phyloP scores from a whole-genome alignment of 129 eudicot species.

The Flaveria robusta region DNA sequence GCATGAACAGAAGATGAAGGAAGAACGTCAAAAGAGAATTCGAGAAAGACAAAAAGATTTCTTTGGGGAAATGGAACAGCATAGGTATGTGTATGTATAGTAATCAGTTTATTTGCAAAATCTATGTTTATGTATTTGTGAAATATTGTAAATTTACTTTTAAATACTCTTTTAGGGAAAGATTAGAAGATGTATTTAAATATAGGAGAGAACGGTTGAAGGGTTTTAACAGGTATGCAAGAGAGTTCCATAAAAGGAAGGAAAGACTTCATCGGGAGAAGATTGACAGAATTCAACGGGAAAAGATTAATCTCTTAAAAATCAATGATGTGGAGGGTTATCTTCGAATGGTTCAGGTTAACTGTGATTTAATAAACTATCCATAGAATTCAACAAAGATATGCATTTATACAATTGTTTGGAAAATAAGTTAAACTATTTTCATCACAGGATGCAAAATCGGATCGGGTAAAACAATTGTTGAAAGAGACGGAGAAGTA shows the following conservation, averaged over 20 bases:
- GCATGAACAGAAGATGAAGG: slow-evolving; percentile 95
- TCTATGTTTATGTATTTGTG: neutral
- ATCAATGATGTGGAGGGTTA: slow-evolving; percentile 98
- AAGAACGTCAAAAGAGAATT: slow-evolving; percentile 92
- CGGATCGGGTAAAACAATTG: slow-evolving; percentile 89
- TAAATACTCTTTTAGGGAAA: slow-evolving; percentile 54
- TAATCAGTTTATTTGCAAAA: slow-evolving; percentile 21
- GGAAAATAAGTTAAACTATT: neutral
- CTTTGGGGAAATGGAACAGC: slow-evolving; percentile 88
- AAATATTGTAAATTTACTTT: neutral
- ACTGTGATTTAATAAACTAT: slow-evolving; percentile 18
- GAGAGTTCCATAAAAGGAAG: slow-evolving; percentile 95
- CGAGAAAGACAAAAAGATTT: slow-evolving; percentile 96
- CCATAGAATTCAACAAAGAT: neutral
- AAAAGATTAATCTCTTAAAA: slow-evolving; percentile 88
- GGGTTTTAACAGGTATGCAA: slow-evolving; percentile 78
- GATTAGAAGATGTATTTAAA: slow-evolving; percentile 82
- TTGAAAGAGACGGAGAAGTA: slow-evolving; percentile 95
- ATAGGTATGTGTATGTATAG: slow-evolving; percentile 49
- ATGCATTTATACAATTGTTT: slow-evolving; percentile 13
- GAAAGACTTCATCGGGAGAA: slow-evolving; percentile 92
- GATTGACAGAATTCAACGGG: slow-evolving; percentile 96
- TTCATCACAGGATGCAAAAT: slow-evolving; percentile 79
- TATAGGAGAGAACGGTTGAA: slow-evolving; percentile 86
- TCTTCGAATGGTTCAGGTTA: slow-evolving; percentile 98